phyloP scores from a whole-genome alignment of 2,329 filamentous ascomycete species.

The Alternaria viburni region DNA sequence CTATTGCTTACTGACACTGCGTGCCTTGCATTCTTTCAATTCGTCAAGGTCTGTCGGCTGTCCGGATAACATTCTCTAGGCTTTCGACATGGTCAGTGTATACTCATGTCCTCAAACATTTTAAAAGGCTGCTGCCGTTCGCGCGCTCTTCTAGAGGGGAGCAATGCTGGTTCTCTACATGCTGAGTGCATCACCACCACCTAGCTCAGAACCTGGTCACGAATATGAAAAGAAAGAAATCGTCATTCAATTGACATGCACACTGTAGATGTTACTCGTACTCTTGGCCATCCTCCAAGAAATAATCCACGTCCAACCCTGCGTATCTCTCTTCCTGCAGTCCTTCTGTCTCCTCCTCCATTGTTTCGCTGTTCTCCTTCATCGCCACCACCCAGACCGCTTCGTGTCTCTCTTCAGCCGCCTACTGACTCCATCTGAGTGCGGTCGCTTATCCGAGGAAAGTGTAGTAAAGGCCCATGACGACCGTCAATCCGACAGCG shows the following conservation, averaged over 20 bases:
- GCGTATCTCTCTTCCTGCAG: neutral
- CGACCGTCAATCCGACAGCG: constrained; percentile 63
- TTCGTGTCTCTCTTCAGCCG: neutral
- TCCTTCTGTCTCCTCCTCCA: neutral
- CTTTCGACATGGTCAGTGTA: neutral
- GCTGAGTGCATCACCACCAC: neutral
- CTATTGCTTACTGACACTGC: neutral
- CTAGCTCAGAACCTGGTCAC: neutral
- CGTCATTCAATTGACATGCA: constrained; percentile 7
- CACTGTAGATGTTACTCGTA: neutral
- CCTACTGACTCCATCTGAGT: neutral
- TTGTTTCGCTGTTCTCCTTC: neutral
- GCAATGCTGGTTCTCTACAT: neutral
- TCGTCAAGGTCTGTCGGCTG: too few species aligned
- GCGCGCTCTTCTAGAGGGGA: neutral
- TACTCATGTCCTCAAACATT: neutral
- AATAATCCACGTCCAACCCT: neutral
- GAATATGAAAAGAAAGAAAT: neutral
- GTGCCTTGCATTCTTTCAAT: neutral
- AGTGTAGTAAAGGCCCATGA: constrained; percentile 42
- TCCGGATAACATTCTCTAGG: neutral
- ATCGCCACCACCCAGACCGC: neutral
- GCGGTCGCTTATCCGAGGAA: constrained; percentile 21
- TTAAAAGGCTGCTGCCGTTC: neutral
- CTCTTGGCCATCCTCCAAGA: neutral